Conservation (phyloP, 2,329 filamentous ascomycete species). For the Fusarium circinatum region DNA sequence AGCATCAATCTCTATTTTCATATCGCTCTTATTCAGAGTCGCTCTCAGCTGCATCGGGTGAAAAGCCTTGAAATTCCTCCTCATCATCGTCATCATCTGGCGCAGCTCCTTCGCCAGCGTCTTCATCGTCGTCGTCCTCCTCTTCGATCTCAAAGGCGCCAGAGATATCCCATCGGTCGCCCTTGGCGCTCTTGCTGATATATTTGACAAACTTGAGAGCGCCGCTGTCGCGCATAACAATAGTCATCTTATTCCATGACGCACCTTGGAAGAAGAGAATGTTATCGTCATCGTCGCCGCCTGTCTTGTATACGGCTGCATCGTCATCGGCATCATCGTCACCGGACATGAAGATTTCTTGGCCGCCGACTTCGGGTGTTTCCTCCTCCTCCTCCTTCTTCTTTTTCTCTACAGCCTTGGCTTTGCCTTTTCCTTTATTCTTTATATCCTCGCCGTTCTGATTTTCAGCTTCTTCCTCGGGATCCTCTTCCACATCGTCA, state of each 20-base stretch:
- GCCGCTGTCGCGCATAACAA: slow-evolving; percentile 88
- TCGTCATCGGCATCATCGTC: slow-evolving; percentile 78
- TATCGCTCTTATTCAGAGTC: slow-evolving; percentile 46
- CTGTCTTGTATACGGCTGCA: slow-evolving; percentile 87
- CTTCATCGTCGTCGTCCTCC: slow-evolving; percentile 58
- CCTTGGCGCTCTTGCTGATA: slow-evolving; percentile 81
- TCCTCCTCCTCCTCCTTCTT: slow-evolving; percentile 38
- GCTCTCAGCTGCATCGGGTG: slow-evolving; percentile 51
- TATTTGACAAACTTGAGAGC: slow-evolving; percentile 97
- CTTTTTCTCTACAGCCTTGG: slow-evolving; percentile 20
- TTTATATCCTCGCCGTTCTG: slow-evolving; percentile 48
- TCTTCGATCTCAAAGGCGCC: slow-evolving; percentile 80
- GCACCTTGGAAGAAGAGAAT: slow-evolving; percentile 72
- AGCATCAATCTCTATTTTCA: slow-evolving; percentile 23
- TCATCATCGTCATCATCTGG: slow-evolving; percentile 56
- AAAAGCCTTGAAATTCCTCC: slow-evolving; percentile 69
- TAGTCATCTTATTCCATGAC: slow-evolving; percentile 89
- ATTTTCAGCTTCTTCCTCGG: slow-evolving; percentile 49
- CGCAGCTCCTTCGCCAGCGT: slow-evolving; percentile 49
- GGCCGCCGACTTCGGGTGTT: slow-evolving; percentile 73
- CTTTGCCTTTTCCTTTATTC: slow-evolving; percentile 45
- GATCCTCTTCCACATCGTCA: slow-evolving; percentile 66
- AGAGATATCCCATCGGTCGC: slow-evolving; percentile 92
- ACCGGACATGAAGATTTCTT: slow-evolving; percentile 94
- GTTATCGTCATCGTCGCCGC: slow-evolving; percentile 78